Conservation (phyloP, 1,284 basidiomycete species). For the Austropuccinia psidii region DNA sequence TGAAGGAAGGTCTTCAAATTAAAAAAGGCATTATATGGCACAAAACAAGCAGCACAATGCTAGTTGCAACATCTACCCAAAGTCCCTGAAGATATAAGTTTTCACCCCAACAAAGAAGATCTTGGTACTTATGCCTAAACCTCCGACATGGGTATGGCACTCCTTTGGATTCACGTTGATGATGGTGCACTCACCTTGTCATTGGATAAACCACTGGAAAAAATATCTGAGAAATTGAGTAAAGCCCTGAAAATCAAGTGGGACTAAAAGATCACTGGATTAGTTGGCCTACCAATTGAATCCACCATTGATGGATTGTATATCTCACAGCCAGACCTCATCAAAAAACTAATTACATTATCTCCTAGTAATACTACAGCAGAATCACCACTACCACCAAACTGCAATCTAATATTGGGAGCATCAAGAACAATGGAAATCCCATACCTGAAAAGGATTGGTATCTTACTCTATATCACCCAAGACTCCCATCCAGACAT, state of each 20-base stretch:
- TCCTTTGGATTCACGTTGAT: constrained; percentile 8
- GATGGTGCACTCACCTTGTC: neutral
- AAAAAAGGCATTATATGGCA: neutral
- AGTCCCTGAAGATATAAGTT: neutral
- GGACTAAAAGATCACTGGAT: too few species aligned
- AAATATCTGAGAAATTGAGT: neutral
- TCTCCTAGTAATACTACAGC: too few species aligned
- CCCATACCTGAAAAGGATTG: too few species aligned
- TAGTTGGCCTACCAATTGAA: too few species aligned
- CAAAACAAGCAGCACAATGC: neutral
- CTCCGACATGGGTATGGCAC: neutral
- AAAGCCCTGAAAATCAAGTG: neutral
- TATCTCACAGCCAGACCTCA: too few species aligned
- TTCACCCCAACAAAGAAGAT: neutral
- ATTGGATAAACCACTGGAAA: neutral
- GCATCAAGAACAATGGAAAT: too few species aligned
- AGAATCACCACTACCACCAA: too few species aligned
- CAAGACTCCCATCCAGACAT: too few species aligned
- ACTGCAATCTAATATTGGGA: too few species aligned
- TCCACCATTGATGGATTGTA: too few species aligned
- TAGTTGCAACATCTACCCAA: neutral
- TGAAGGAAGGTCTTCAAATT: neutral
- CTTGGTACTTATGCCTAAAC: neutral
- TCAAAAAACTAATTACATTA: too few species aligned
- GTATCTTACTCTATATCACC: too few species aligned